These are phyloP conservation scores for Silene noctiflora DNA, from an alignment of 179 eudicot genomes.

Conservation along the genomic window DNA sequence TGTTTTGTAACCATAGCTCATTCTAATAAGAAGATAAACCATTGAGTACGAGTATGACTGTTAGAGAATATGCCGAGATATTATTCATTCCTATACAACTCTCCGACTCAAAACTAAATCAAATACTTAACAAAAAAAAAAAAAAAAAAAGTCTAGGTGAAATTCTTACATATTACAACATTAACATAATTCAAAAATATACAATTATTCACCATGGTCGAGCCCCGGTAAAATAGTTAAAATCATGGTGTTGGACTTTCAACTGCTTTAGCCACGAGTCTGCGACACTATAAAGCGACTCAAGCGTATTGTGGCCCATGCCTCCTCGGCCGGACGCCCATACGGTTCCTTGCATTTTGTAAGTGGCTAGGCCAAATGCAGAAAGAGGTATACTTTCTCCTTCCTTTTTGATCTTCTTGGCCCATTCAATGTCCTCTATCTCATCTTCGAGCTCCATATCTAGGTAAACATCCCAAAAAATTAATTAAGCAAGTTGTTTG, in stretches of 20 bases:
- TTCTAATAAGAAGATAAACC: too few species aligned
- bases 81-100: too few species aligned
- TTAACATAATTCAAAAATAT: too few species aligned
- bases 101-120: too few species aligned
- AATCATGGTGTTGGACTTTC: conserved; percentile 88
- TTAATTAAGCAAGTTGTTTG: too few species aligned
- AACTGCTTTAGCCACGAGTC: conserved; percentile 98
- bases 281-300: conserved; percentile 72
- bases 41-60: too few species aligned
- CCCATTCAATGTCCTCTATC: conserved; percentile 28
- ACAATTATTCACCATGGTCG: conserved; percentile 42
- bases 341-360: conserved; percentile 45
- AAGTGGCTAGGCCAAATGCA: conserved; percentile 42
- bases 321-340: conserved; percentile 56
- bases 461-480: neutral
- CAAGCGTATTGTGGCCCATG: conserved; percentile 61
- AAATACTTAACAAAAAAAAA: too few species aligned
- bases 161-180: neutral
- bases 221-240: conserved; percentile 66
- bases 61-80: too few species aligned
- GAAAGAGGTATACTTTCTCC: conserved; percentile 46
- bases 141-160: too few species aligned
- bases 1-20: too few species aligned
- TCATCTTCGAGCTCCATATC: conserved; percentile 69
- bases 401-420: conserved; percentile 51